A percentile compares a stretch with the other conserved stretches of the same genome.
These are phyloP conservation scores for Avicennia marina DNA, from an alignment of 257 asterid genomes.

Conservation along the genomic window DNA sequence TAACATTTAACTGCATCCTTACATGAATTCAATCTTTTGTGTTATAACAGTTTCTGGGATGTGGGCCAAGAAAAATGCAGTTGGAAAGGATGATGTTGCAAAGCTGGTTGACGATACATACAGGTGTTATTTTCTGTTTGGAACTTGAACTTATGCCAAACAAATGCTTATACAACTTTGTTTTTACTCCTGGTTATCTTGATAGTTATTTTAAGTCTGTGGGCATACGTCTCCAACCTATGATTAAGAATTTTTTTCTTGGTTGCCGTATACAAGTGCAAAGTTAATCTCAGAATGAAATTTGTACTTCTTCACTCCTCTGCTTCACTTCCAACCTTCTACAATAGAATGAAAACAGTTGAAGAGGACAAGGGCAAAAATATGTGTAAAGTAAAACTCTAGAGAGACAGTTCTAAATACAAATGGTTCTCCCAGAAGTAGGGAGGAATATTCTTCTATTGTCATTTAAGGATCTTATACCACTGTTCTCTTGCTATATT, in stretches of 20 bases:
- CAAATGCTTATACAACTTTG: too few relatives aligned
- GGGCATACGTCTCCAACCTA: too few relatives aligned
- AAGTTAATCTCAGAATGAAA: too few relatives aligned
- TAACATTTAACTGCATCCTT: too few relatives aligned
- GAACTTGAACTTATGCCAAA: neutral
- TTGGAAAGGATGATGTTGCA: constrained; percentile 69
- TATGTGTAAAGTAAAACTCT: too few relatives aligned
- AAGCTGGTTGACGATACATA: constrained; percentile 82
- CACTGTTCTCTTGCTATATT: constrained; percentile 12
- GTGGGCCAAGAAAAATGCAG: constrained; percentile 67
- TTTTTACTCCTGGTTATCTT: neutral
- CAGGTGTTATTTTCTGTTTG: constrained; percentile 44
- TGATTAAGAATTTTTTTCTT: too few relatives aligned
- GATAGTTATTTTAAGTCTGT: too few relatives aligned
- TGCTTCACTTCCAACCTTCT: too few relatives aligned
- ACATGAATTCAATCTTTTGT: too few relatives aligned
- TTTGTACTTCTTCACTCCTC: too few relatives aligned
- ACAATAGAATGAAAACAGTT: too few relatives aligned
- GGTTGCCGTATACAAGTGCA: neutral
- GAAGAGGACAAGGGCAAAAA: too few relatives aligned
- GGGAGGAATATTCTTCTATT: neutral
- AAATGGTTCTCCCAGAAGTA: neutral
- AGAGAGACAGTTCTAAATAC: neutral
- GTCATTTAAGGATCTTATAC: constrained; percentile 8
- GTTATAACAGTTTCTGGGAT: constrained; percentile 45